Percentiles rank a stretch among this genome's conserved stretches.
Conservation (phyloP, 306 rosid species). For the Boehmeria nivea region DNA sequence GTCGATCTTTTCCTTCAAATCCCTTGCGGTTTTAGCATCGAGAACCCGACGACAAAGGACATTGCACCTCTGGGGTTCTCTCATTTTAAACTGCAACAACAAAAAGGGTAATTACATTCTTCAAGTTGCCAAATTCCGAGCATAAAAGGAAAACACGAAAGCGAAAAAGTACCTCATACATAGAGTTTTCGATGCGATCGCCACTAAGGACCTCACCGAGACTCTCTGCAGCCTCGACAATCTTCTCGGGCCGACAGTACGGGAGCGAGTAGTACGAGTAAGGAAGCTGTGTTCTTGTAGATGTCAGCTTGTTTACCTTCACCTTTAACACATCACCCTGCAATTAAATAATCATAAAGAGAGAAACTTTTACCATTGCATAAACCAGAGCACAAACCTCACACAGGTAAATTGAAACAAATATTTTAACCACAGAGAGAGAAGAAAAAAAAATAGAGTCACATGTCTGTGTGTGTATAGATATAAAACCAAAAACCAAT, state of each 20-base stretch:
- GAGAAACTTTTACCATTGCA: slow-evolving; percentile 4
- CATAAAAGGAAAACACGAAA: slow-evolving; percentile 1
- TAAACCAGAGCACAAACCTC: neutral
- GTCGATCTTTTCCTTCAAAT: slow-evolving; percentile 72
- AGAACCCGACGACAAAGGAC: slow-evolving; percentile 53
- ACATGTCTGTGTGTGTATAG: too few species aligned
- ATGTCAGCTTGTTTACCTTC: slow-evolving; percentile 82
- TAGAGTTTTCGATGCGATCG: slow-evolving; percentile 85
- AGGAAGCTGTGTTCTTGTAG: slow-evolving; percentile 87
- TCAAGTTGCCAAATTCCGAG: too few species aligned
- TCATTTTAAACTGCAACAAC: slow-evolving; percentile 87
- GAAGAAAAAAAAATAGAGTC: too few species aligned
- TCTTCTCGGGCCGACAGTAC: slow-evolving; percentile 61
- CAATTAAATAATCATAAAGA: slow-evolving; percentile 19
- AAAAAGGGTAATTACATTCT: too few species aligned
- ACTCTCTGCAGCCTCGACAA: slow-evolving; percentile 85
- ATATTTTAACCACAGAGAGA: too few species aligned
- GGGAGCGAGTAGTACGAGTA: slow-evolving; percentile 76
- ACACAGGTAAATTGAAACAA: too few species aligned
- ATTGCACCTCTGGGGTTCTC: slow-evolving; percentile 86
- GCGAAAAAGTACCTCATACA: slow-evolving; percentile 49
- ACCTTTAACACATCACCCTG: slow-evolving; percentile 71
- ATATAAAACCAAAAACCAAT: too few species aligned
- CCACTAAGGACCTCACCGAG: slow-evolving; percentile 97
- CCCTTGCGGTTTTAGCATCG: slow-evolving; percentile 55